phyloP scores from a whole-genome alignment of 2,329 filamentous ascomycete species.

The Monilinia vaccinii-corymbosi region DNA sequence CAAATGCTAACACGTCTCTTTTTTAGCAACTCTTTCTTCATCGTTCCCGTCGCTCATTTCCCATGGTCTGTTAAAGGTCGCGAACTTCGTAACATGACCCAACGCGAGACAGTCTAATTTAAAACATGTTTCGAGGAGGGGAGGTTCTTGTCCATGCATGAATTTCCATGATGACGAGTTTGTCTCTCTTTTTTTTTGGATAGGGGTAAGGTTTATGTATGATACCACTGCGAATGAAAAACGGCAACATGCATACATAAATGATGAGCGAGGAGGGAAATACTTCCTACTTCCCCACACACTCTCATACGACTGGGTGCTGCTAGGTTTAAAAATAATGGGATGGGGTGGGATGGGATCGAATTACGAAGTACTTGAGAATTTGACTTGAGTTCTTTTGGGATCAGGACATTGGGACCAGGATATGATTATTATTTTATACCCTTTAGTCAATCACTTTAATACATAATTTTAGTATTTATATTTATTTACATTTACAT shows the following conservation, averaged over 20 bases:
- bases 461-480: neutral
- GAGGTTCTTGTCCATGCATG: neutral
- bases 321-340: neutral
- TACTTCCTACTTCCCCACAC: neutral
- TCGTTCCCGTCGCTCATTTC: conserved; percentile 88
- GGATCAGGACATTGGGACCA: too few species aligned
- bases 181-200: neutral
- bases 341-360: neutral
- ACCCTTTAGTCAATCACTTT: neutral
- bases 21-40: conserved; percentile 73
- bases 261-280: neutral
- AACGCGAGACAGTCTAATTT: conserved; percentile 27
- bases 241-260: neutral
- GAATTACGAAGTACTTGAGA: neutral
- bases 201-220: neutral
- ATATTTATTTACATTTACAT: neutral
- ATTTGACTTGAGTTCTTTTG: neutral
- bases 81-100: conserved; percentile 46
- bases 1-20: conserved; percentile 28
- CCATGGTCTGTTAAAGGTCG: conserved; percentile 80
- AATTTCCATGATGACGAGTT: neutral
- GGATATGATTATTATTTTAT: neutral
- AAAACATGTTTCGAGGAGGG: neutral
- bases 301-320: neutral
- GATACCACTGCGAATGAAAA: neutral